phyloP scores from a whole-genome alignment of 805 yeast species.

The Kazachstania taianensis region DNA sequence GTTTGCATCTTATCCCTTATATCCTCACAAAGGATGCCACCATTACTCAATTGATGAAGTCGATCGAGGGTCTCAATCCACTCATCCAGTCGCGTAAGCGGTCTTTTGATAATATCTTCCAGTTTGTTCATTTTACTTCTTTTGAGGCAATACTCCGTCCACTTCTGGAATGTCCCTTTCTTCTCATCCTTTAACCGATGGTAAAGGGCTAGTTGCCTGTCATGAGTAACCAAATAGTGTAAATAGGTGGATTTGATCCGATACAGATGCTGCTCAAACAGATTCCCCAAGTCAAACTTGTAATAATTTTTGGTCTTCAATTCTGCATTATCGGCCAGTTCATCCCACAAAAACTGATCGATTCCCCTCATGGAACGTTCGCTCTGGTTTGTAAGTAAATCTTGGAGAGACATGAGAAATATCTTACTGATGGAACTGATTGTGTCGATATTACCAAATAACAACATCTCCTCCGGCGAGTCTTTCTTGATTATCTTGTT shows the following conservation, averaged over 20 bases:
- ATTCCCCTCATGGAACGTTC: too few relatives aligned
- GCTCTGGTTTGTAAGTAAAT: neutral
- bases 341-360: constrained; percentile 10
- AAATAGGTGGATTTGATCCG: constrained; percentile 29
- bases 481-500: constrained; percentile 22
- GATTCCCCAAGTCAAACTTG: constrained; percentile 22
- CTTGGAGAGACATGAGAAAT: constrained; percentile 17
- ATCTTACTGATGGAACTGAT: constrained; percentile 31
- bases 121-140: constrained; percentile 21
- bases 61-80: constrained; percentile 13
- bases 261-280: constrained; percentile 25
- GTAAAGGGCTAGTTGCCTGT: constrained; percentile 24
- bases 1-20: constrained; percentile 1
- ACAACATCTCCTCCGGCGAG: constrained; percentile 28
- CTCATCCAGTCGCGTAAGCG: constrained; percentile 25
- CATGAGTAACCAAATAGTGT: constrained; percentile 27
- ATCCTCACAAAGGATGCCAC: neutral
- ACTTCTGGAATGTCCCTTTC: constrained; percentile 15
- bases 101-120: constrained; percentile 27
- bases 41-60: neutral
- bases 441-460: constrained; percentile 37
- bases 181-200: constrained; percentile 12
- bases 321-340: constrained; percentile 3
- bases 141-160: constrained; percentile 30
- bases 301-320: neutral